These are phyloP conservation scores for Aureobasidium subglaciale DNA, from an alignment of 2,329 filamentous ascomycete genomes.

Conservation along the genomic window DNA sequence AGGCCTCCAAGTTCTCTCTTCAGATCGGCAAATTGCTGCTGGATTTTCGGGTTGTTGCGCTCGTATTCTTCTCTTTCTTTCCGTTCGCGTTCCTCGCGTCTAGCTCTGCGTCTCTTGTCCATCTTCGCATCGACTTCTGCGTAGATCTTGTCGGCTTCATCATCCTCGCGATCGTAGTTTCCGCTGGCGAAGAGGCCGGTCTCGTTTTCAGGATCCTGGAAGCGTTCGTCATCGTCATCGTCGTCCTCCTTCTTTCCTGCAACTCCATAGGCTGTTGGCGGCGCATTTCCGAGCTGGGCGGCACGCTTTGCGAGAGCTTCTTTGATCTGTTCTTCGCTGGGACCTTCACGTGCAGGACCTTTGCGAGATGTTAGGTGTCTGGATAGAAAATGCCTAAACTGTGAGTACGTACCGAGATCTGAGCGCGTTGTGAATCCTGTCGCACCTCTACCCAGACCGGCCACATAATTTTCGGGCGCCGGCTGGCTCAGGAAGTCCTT, in stretches of 20 bases:
- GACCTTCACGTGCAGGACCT: slow-evolving; percentile 88
- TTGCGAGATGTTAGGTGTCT: neutral
- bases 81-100: slow-evolving; percentile 87
- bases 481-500: slow-evolving; percentile 87
- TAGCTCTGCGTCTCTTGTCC: slow-evolving; percentile 71
- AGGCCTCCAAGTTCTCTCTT: slow-evolving; percentile 85
- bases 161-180: slow-evolving; percentile 94
- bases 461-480: slow-evolving; percentile 61
- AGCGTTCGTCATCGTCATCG: slow-evolving; percentile 71
- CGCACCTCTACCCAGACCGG: slow-evolving; percentile 92
- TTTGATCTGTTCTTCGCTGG: slow-evolving; percentile 96
- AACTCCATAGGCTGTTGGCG: slow-evolving; percentile 66
- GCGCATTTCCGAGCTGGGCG: slow-evolving; percentile 66
- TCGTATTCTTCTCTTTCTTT: slow-evolving; percentile 93
- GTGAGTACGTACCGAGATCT: slow-evolving; percentile 51
- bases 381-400: neutral
- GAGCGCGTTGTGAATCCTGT: slow-evolving; percentile 97
- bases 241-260: slow-evolving; percentile 63
- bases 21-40: slow-evolving; percentile 92
- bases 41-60: slow-evolving; percentile 94
- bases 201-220: slow-evolving; percentile 95
- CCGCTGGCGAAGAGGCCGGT: slow-evolving; percentile 91
- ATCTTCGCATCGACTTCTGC: slow-evolving; percentile 95
- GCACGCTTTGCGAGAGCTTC: slow-evolving; percentile 93
- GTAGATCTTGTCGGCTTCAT: slow-evolving; percentile 95